Conservation (phyloP, 768 basidiomycete species). For the Trichaptum fuscoviolaceum region DNA sequence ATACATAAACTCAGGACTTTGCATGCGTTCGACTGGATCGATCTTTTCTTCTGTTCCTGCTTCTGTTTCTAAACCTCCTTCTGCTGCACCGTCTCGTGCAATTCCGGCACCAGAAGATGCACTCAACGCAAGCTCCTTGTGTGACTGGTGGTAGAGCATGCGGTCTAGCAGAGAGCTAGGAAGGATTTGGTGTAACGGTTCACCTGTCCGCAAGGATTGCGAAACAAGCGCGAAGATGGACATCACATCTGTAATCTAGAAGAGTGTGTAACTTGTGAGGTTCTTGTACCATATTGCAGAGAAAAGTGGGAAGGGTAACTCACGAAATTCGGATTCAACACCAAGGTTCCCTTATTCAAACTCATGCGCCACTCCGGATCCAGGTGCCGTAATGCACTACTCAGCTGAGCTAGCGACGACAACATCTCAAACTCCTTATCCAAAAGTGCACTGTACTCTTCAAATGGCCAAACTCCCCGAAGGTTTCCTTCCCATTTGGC, state of each 20-base stretch:
- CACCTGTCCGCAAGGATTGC: slow-evolving; percentile 38
- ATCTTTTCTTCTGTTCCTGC: slow-evolving; percentile 10
- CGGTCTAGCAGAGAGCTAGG: slow-evolving; percentile 38
- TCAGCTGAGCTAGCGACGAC: slow-evolving; percentile 31
- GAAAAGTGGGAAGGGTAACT: slow-evolving; percentile 14
- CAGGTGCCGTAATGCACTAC: slow-evolving; percentile 36
- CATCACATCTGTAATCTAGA: slow-evolving; percentile 38
- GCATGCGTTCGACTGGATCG: slow-evolving; percentile 16
- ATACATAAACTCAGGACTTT: slow-evolving; percentile 30
- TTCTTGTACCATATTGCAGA: not conserved
- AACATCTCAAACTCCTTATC: slow-evolving; percentile 38
- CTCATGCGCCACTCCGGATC: slow-evolving; percentile 34
- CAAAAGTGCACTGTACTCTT: slow-evolving; percentile 39
- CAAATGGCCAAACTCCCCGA: slow-evolving; percentile 47
- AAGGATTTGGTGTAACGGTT: slow-evolving; percentile 39
- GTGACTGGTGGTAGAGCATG: slow-evolving; percentile 36
- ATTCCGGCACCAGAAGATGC: not conserved
- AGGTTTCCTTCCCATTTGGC: slow-evolving; percentile 46
- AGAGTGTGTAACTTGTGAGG: not conserved
- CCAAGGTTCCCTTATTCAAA: slow-evolving; percentile 39
- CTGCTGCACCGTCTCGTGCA: slow-evolving; percentile 16
- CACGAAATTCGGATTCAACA: slow-evolving; percentile 53
- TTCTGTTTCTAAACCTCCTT: slow-evolving; percentile 16
- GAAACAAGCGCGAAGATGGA: slow-evolving; percentile 38
- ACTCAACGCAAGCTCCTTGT: slow-evolving; percentile 6